A percentile compares a stretch with the other conserved stretches of the same genome.
Conservation (phyloP, 345 rosid species). For the Corymbia maculata region DNA sequence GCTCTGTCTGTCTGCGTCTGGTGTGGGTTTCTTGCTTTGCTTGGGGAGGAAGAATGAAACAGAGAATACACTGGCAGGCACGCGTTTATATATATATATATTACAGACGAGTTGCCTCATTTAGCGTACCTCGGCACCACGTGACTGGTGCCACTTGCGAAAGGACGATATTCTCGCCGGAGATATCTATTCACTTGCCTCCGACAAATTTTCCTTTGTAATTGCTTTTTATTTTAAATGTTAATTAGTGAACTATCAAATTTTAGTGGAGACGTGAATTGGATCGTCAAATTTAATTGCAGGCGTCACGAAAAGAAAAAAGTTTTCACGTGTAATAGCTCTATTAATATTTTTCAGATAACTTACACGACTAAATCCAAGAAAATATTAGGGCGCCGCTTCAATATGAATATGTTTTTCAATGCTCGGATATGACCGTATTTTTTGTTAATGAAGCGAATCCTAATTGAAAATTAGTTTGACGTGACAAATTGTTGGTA, state of each 20-base stretch:
- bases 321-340: neutral
- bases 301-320: too few species aligned
- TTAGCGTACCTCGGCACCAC: neutral
- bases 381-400: neutral
- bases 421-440: neutral
- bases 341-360: neutral
- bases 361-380: neutral
- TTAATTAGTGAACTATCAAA: neutral
- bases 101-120: neutral
- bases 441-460: too few species aligned
- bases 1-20: neutral
- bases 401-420: neutral
- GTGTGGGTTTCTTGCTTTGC: neutral
- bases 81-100: neutral
- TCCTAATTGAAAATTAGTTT: rapidly evolving
- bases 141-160: neutral
- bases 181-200: too few species aligned
- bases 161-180: too few species aligned
- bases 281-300: neutral
- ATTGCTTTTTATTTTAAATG: neutral
- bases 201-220: too few species aligned
- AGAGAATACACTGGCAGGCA: neutral
- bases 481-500: neutral
- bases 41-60: neutral
- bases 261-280: neutral